Evolutionary conservation across 768 basidiomycete species (phyloP).

Genomic region (Agrocybe pediades): DNA sequence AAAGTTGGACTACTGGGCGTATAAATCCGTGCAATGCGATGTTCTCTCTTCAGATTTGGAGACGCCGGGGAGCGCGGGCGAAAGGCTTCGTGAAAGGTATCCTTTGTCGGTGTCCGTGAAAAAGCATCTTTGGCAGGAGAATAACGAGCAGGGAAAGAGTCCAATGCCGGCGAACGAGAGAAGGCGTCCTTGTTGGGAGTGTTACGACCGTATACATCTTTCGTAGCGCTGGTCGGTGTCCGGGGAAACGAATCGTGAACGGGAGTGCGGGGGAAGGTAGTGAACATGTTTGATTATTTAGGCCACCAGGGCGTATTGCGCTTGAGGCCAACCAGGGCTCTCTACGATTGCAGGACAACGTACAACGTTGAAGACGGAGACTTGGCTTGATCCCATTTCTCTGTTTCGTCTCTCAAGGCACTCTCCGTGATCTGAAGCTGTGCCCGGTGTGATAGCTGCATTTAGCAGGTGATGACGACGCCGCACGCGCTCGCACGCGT

Average conservation of each 20-base stretch:
- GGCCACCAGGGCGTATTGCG: slow-evolving; percentile 26
- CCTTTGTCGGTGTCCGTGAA: not conserved
- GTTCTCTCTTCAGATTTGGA: slow-evolving; percentile 15
- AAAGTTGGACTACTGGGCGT: slow-evolving; percentile 18
- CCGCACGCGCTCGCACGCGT: not conserved
- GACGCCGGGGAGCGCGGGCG: slow-evolving; percentile 9
- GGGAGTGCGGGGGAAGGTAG: slow-evolving; percentile 21
- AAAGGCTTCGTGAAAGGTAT: not conserved
- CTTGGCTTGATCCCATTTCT: slow-evolving; percentile 2
- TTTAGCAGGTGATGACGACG: not conserved
- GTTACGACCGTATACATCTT: not conserved
- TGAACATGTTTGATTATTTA: slow-evolving; percentile 20
- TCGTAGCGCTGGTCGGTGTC: slow-evolving; percentile 1
- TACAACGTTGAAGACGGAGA: slow-evolving; percentile 18
- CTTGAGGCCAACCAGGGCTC: slow-evolving; percentile 27
- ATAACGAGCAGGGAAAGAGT: not conserved
- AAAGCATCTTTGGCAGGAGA: not conserved
- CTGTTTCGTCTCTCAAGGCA: not conserved
- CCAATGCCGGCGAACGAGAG: not conserved
- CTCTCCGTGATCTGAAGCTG: slow-evolving; percentile 5
- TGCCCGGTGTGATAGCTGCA: not conserved
- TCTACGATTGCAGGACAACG: slow-evolving; percentile 14
- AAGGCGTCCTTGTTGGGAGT: not conserved
- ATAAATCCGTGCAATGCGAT: slow-evolving; percentile 22
- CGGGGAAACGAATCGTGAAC: not conserved